These are phyloP conservation scores for Botrytis medusae DNA, from an alignment of 2,329 filamentous ascomycete genomes.

Conservation along the genomic window DNA sequence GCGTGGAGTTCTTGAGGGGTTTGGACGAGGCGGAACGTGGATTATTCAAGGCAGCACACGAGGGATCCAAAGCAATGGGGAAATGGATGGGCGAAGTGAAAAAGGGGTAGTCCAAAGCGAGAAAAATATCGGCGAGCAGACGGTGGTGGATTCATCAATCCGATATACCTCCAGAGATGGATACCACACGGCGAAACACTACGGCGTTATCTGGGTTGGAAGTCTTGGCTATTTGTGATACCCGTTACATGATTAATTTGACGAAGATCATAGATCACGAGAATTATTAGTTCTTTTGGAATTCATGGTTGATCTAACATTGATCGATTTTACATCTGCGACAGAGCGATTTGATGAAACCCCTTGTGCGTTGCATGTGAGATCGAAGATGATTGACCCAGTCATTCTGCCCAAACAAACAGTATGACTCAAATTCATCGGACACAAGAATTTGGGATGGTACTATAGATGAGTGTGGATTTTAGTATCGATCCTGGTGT, in stretches of 20 bases:
- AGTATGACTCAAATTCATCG: background rate
- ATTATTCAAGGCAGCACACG: constrained; percentile 71
- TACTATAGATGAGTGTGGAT: background rate
- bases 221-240: constrained; percentile 1
- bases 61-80: constrained; percentile 67
- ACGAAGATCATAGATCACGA: background rate
- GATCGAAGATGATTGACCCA: background rate
- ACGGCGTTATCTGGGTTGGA: background rate
- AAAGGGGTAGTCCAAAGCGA: constrained; percentile 31
- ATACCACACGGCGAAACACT: background rate
- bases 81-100: constrained; percentile 59
- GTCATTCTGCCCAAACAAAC: background rate
- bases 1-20: constrained; percentile 80
- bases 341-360: background rate
- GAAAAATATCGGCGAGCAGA: background rate
- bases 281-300: background rate
- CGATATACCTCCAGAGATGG: background rate
- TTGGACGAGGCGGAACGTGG: constrained; percentile 87
- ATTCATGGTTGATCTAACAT: background rate
- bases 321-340: background rate
- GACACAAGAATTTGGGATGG: background rate
- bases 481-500: background rate
- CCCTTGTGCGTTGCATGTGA: background rate
- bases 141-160: background rate
- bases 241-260: background rate